Evolutionary conservation across 768 basidiomycete genomes (phyloP).

Genomic region (Chiua virens): DNA sequence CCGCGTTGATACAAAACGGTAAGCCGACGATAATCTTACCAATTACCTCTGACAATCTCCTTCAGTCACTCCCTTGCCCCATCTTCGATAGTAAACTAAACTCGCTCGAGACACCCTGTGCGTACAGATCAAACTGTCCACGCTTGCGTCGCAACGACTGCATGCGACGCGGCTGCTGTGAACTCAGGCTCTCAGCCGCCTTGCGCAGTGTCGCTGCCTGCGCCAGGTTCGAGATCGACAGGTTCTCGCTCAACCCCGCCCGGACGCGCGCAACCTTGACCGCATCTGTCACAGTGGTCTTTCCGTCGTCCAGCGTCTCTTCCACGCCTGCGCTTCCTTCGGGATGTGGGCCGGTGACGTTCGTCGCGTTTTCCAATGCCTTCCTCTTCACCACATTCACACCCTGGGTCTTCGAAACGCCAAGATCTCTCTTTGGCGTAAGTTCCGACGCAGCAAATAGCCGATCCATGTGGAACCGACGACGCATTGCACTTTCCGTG

Average conservation of each 20-base stretch:
- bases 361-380: constrained; percentile 16
- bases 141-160: constrained; percentile 10
- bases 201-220: constrained; percentile 5
- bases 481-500: constrained; percentile 19
- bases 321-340: not conserved
- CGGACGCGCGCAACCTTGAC: constrained; percentile 13
- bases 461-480: constrained; percentile 14
- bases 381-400: constrained; percentile 8
- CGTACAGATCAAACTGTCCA: constrained; percentile 14
- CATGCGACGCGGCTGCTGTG: not conserved
- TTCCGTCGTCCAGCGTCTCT: not conserved
- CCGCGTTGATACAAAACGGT: too few relatives aligned
- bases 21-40: too few relatives aligned
- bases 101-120: constrained; percentile 5
- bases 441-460: not conserved
- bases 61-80: not conserved
- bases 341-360: not conserved
- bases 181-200: not conserved
- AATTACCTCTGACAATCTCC: not conserved
- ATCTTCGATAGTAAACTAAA: constrained; percentile 16
- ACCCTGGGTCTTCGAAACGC: not conserved
- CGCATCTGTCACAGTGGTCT: not conserved
- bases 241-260: constrained; percentile 13
- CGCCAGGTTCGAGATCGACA: constrained; percentile 18
- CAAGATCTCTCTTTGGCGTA: not conserved